Evolutionary conservation across 805 yeast species (phyloP), one percentile per base, ranked within the genome.

Genomic region (Yamadazyma kitorensis): DNA sequence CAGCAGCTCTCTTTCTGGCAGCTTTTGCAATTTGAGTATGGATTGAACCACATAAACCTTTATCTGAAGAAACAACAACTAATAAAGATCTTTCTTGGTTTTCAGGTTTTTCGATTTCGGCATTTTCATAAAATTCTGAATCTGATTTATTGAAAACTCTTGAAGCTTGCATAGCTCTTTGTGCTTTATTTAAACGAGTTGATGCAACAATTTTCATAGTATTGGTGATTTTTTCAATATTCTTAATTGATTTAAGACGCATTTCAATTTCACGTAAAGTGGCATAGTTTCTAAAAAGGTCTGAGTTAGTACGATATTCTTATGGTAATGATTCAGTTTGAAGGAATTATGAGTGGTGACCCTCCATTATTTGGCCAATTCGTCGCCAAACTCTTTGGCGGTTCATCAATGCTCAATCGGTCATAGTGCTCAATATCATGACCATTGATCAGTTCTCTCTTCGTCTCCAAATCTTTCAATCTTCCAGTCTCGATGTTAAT

Each of bases 181-280:
- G 96, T 43, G 98, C 98, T 71, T 86, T 88, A 62, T 79, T 75
- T 64, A 93, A 79, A 72, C 96, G 84, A 52, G 98, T 93, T 26
- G 98, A 91, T 26, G 98, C 98, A 57, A 93, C 98, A 70, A 93
- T 83, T 77, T 89, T 93, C 98, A 93, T 93, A 68, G 98, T 93
- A 73, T 93, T 93, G 72, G 98, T 93, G 73, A 93, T 93, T 76
- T 93, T 93, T 74, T 93, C 97, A 66, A 93, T 91, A 78, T 93
- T 93, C 77, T 91, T 93, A 66, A 93, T 93, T 48, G 97, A 87
- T 76, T 93, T 93, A 62, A 93, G 80, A 76, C 98, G 94, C 68
- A 78, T 84, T 76, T 93, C 98, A 59, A 93, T 94, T 71, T 93
- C 98, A 74, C 97, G 91, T 64, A 93, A 78, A 52, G 98, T 93